These are phyloP conservation scores for Apiotrichum domesticum DNA, from an alignment of 1,284 basidiomycete genomes.

Conservation along the genomic window DNA sequence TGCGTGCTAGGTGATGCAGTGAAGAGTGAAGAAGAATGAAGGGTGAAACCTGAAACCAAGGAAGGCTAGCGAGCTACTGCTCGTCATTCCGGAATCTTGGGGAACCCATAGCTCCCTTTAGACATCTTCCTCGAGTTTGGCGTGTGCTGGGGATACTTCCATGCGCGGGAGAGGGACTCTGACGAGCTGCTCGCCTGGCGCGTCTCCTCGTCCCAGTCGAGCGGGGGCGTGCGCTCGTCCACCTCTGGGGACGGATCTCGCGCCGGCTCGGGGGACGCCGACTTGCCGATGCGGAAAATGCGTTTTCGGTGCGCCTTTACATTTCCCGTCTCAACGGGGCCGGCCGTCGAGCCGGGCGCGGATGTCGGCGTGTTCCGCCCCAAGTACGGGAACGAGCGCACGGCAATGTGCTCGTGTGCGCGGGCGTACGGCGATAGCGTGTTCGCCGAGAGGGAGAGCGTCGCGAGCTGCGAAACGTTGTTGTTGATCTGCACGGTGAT, in stretches of 20 bases:
- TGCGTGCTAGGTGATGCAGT: too few relatives aligned
- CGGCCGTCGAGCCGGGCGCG: slow-evolving; percentile 22
- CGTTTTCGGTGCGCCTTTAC: slow-evolving; percentile 73
- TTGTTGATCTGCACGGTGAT: slow-evolving; percentile 71
- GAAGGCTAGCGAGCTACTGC: too few relatives aligned
- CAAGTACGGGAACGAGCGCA: slow-evolving; percentile 68
- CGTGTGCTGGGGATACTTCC: slow-evolving; percentile 3
- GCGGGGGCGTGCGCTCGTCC: slow-evolving; percentile 17
- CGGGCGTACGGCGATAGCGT: slow-evolving; percentile 86
- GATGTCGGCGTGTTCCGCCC: slow-evolving; percentile 19
- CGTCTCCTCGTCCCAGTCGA: slow-evolving; percentile 14
- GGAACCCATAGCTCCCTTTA: slow-evolving; percentile 33
- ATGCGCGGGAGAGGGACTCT: slow-evolving; percentile 2
- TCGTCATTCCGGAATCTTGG: slow-evolving; percentile 18
- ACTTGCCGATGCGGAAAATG: slow-evolving; percentile 58
- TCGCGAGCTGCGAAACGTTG: slow-evolving; percentile 72
- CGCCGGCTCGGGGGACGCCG: background rate
- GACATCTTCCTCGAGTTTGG: background rate
- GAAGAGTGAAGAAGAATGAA: too few relatives aligned
- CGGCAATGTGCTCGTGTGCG: slow-evolving; percentile 79
- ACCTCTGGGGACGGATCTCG: slow-evolving; percentile 4
- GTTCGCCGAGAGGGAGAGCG: slow-evolving; percentile 77
- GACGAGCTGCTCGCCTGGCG: slow-evolving; percentile 8
- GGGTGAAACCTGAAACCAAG: too few relatives aligned
- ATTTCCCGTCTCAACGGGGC: slow-evolving; percentile 22